Conservation (phyloP, 495 filamentous ascomycete species). For the Letharia lupina region DNA sequence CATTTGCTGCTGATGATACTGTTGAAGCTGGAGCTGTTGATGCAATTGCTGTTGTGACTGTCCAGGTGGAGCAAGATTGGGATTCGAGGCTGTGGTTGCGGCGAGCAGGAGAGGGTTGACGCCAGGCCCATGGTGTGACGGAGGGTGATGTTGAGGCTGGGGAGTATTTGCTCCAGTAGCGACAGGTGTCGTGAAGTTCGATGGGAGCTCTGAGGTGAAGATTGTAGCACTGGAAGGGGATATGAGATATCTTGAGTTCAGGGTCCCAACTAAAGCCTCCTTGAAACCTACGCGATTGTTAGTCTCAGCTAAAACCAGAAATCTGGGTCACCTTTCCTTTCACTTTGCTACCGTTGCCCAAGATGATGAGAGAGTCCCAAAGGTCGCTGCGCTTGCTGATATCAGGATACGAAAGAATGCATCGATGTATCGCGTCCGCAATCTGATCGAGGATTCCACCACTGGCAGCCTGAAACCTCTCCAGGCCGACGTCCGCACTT, state of each 20-base stretch:
- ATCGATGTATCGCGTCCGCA: conserved; percentile 70
- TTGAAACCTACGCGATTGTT: conserved; percentile 55
- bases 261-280: conserved; percentile 70
- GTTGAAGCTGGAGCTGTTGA: conserved; percentile 30
- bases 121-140: conserved; percentile 41
- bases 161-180: conserved; percentile 92
- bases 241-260: conserved; percentile 76
- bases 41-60: conserved; percentile 24
- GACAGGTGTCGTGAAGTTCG: conserved; percentile 77
- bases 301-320: not conserved
- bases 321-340: conserved; percentile 46
- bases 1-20: conserved; percentile 38
- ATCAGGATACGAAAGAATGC: conserved; percentile 69
- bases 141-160: conserved; percentile 35
- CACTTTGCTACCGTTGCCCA: conserved; percentile 80
- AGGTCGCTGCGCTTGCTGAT: conserved; percentile 70
- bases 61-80: conserved; percentile 31
- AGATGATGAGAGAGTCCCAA: conserved; percentile 83
- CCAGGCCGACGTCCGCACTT: conserved; percentile 78
- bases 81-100: conserved; percentile 68
- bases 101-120: conserved; percentile 91
- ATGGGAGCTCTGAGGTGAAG: conserved; percentile 92
- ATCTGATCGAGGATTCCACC: conserved; percentile 68
- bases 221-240: conserved; percentile 87
- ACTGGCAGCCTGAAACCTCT: conserved; percentile 76